Evolutionary conservation across 768 basidiomycete genomes (phyloP).

Genomic region (Mycena rebaudengoi): DNA sequence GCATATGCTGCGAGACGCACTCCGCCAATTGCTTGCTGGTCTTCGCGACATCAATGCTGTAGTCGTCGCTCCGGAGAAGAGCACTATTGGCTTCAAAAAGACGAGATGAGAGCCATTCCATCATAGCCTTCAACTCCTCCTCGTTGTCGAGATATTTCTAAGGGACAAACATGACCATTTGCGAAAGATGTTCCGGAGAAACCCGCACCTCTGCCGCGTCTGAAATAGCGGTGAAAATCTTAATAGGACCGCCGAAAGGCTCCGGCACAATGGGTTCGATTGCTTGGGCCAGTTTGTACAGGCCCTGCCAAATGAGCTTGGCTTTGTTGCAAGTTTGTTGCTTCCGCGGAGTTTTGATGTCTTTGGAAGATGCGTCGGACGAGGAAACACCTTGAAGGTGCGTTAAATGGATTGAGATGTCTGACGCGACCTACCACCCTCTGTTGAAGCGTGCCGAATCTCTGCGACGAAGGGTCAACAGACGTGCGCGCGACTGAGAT

Average conservation of each 20-base stretch:
- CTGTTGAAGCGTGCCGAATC: constrained; percentile 2
- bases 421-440: constrained; percentile 6
- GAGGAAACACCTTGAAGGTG: background rate
- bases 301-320: background rate
- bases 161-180: background rate
- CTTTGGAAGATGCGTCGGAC: background rate
- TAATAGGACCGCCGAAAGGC: background rate
- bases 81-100: background rate
- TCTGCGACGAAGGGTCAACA: constrained; percentile 11
- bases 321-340: background rate
- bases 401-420: constrained; percentile 11
- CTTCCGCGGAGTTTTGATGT: background rate
- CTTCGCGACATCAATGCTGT: background rate
- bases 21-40: background rate
- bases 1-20: background rate
- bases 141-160: constrained; percentile 1
- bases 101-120: background rate
- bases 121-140: background rate
- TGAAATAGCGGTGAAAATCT: background rate
- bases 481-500: constrained; percentile 3
- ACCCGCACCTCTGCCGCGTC: background rate
- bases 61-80: background rate
- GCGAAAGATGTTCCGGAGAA: background rate
- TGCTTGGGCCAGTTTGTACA: background rate
- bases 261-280: background rate